Conservation (phyloP, 2,329 filamentous ascomycete genomes). For the Cordyceps militaris region DNA sequence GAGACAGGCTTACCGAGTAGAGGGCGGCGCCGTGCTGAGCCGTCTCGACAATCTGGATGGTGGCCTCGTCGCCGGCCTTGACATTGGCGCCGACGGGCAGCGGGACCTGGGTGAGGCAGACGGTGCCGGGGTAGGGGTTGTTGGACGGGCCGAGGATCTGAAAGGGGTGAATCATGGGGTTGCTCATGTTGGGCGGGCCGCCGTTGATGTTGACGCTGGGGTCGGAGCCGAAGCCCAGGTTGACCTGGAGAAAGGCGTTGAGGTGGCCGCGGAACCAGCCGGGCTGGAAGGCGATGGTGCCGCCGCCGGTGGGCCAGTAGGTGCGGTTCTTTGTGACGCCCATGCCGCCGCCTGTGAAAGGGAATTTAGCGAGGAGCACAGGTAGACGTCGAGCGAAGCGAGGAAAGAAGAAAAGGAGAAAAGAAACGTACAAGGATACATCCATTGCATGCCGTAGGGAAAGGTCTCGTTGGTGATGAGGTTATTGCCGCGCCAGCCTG, state of each 20-base stretch:
- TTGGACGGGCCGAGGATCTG: slow-evolving; percentile 76
- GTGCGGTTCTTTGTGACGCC: slow-evolving; percentile 73
- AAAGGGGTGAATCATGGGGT: slow-evolving; percentile 72
- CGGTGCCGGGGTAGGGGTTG: slow-evolving; percentile 75
- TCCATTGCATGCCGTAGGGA: slow-evolving; percentile 92
- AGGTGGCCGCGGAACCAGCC: slow-evolving; percentile 92
- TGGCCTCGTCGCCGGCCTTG: slow-evolving; percentile 78
- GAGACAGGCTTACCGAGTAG: slow-evolving; percentile 57
- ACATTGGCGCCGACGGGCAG: slow-evolving; percentile 66
- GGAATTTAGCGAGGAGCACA: not conserved
- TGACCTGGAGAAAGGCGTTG: slow-evolving; percentile 79
- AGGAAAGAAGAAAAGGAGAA: not conserved
- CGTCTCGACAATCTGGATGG: slow-evolving; percentile 79
- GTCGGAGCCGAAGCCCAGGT: slow-evolving; percentile 74
- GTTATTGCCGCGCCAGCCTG: slow-evolving; percentile 81
- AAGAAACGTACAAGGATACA: slow-evolving; percentile 74
- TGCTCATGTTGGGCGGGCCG: slow-evolving; percentile 80
- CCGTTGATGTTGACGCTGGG: slow-evolving; percentile 40
- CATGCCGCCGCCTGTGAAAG: slow-evolving; percentile 69
- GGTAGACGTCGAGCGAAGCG: not conserved
- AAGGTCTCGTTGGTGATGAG: slow-evolving; percentile 70
- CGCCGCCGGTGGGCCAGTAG: slow-evolving; percentile 82
- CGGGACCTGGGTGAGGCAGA: slow-evolving; percentile 86
- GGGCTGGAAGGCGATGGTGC: slow-evolving; percentile 83
- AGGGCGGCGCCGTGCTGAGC: slow-evolving; percentile 78